phyloP scores from a whole-genome alignment of 345 rosid species.

The Schrenkiella parvula region DNA sequence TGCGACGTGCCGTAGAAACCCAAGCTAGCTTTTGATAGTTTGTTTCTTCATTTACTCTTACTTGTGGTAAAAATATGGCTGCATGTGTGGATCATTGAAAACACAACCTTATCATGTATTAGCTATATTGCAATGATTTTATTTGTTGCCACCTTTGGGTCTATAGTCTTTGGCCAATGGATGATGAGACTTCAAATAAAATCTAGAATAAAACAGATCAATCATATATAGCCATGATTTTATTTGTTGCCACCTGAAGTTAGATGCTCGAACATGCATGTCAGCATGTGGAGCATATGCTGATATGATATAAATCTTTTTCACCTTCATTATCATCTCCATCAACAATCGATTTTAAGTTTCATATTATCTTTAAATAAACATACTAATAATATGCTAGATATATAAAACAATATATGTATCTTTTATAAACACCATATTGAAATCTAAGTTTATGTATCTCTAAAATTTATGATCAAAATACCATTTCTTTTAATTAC shows the following conservation, averaged over 20 bases:
- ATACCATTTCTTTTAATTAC: background rate
- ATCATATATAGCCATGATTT: background rate
- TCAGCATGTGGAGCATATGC: conserved; percentile 19
- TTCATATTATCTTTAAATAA: background rate
- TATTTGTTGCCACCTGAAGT: conserved; percentile 25
- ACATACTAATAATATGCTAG: too few relatives aligned
- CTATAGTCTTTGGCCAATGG: background rate
- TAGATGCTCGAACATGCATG: conserved; percentile 26
- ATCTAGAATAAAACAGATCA: background rate
- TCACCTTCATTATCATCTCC: background rate
- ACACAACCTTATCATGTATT: background rate
- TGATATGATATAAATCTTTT: conserved; percentile 3
- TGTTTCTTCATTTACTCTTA: background rate
- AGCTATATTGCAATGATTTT: background rate
- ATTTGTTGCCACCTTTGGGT: conserved; percentile 20
- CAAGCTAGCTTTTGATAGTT: background rate
- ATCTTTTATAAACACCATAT: background rate
- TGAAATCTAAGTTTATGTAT: background rate
- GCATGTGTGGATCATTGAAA: conserved; percentile 8
- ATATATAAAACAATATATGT: background rate
- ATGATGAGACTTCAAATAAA: background rate
- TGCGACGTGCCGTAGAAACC: background rate
- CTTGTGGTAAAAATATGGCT: background rate
- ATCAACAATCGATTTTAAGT: background rate
- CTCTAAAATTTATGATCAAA: background rate